Conservation (phyloP, 129 eudicot genomes). For the Centaurea solstitialis region DNA sequence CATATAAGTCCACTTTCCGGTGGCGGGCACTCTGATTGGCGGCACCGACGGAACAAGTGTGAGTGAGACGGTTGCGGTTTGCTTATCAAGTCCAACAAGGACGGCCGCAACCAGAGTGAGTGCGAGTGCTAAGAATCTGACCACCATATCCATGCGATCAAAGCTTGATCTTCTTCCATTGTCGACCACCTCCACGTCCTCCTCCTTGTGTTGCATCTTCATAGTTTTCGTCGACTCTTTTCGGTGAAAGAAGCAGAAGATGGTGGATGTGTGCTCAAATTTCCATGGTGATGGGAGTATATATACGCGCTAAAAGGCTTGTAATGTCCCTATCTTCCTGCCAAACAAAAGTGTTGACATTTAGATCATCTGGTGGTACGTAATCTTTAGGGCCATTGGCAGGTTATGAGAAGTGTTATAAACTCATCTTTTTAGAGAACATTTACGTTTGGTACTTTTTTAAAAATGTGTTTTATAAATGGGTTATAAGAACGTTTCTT, state of each 20-base stretch:
- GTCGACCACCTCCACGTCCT: conserved; percentile 22
- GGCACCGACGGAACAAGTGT: conserved; percentile 53
- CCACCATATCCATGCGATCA: conserved; percentile 22
- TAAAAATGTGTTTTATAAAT: too few species aligned
- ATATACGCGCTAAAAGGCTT: background rate
- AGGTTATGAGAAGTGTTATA: too few species aligned
- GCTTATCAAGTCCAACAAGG: conserved; percentile 52
- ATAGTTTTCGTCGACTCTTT: background rate
- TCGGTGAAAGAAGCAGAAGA: background rate
- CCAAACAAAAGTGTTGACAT: background rate
- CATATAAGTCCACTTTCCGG: conserved; percentile 65
- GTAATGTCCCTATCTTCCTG: background rate
- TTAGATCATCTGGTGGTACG: background rate
- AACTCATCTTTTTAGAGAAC: too few species aligned
- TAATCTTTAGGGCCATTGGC: too few species aligned
- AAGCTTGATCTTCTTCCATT: conserved; percentile 10
- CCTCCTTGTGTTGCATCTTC: conserved; percentile 19
- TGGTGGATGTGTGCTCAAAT: background rate
- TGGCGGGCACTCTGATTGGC: conserved; percentile 57
- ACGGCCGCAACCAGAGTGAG: conserved; percentile 56
- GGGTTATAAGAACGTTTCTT: too few species aligned
- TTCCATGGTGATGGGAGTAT: background rate
- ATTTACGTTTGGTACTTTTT: too few species aligned
- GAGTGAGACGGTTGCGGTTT: conserved; percentile 45
- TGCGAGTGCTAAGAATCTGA: conserved; percentile 57